Percentiles rank a stretch among this genome's conserved stretches.
These are phyloP conservation scores for Umbellularia californica DNA, from an alignment of 164 flowering plant species.

Conservation along the genomic window DNA sequence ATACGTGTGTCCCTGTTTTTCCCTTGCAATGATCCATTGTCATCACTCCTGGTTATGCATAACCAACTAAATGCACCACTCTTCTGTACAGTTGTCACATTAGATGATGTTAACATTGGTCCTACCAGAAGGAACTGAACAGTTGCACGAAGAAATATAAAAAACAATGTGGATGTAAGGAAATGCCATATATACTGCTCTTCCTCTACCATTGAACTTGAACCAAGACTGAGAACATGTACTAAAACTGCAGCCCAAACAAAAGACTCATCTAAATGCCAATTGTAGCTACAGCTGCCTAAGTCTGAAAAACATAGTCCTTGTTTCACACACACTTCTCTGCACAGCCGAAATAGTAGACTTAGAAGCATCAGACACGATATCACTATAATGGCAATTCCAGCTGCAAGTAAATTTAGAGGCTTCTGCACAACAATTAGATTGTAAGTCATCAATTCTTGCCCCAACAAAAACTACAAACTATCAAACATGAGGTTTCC, in stretches of 20 bases:
- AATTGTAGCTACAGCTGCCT: constrained; percentile 10
- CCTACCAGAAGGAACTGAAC: constrained; percentile 26
- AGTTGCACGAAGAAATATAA: constrained; percentile 57
- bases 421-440: constrained; percentile 67
- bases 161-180: constrained; percentile 53
- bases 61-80: neutral
- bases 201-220: constrained; percentile 97
- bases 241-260: constrained; percentile 33
- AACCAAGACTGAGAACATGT: constrained; percentile 66
- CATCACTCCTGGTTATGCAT: neutral
- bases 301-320: constrained; percentile 11
- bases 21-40: neutral
- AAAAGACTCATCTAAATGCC: constrained; percentile 61
- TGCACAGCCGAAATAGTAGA: constrained; percentile 12
- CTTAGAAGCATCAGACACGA: constrained; percentile 47
- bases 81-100: constrained; percentile 17
- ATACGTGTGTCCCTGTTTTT: constrained; percentile 1
- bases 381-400: constrained; percentile 60
- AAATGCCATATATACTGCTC: constrained; percentile 97
- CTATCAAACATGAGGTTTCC: neutral
- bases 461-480: neutral
- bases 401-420: constrained; percentile 47
- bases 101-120: constrained; percentile 9
- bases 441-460: neutral
- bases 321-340: constrained; percentile 23